Conservation (phyloP, 2,329 filamentous ascomycete genomes). For the Fusarium sarcochroum region DNA sequence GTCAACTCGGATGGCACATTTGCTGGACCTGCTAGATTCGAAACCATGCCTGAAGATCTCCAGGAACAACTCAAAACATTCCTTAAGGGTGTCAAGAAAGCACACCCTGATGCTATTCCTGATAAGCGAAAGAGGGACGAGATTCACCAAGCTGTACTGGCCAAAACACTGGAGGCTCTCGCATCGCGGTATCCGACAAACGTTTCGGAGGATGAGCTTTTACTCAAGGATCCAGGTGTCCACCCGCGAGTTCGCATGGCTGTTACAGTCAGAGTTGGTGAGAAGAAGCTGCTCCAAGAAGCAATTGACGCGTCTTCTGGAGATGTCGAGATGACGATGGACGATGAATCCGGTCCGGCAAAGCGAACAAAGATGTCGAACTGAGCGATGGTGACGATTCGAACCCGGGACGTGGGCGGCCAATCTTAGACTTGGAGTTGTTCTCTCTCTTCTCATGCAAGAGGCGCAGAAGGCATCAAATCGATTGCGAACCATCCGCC, state of each 20-base stretch:
- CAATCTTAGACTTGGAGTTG: constrained; percentile 1
- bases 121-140: constrained; percentile 66
- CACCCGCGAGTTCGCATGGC: constrained; percentile 69
- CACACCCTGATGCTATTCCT: constrained; percentile 57
- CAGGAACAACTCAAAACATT: constrained; percentile 65
- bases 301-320: constrained; percentile 57
- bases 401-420: no score
- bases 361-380: constrained; percentile 51
- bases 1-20: constrained; percentile 65
- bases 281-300: constrained; percentile 76
- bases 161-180: constrained; percentile 55
- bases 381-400: constrained; percentile 20
- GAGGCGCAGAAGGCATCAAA: constrained; percentile 36
- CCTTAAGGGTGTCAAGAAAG: constrained; percentile 64
- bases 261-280: constrained; percentile 76
- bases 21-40: constrained; percentile 54
- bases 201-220: constrained; percentile 57
- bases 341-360: constrained; percentile 43
- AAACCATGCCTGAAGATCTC: constrained; percentile 65
- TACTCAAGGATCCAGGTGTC: constrained; percentile 52
- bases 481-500: constrained; percentile 34
- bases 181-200: constrained; percentile 60
- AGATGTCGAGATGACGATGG: constrained; percentile 48
- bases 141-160: constrained; percentile 59
- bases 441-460: constrained; percentile 38